Evolutionary conservation across 192 early-diverging fungal genomes (phyloP).

Genomic region (Linnemannia zychae): DNA sequence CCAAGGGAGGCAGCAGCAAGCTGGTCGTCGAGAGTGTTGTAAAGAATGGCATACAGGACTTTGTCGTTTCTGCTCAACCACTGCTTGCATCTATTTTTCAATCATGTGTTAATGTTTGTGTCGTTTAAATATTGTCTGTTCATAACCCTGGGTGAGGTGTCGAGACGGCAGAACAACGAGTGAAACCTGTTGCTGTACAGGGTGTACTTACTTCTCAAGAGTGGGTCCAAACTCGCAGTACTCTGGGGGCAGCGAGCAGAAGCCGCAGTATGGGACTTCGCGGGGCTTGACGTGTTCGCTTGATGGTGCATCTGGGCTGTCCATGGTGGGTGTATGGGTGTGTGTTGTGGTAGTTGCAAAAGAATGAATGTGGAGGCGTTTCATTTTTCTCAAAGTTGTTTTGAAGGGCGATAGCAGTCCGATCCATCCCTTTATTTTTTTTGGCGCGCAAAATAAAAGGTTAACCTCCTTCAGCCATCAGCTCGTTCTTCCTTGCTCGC

Average conservation of each 20-base stretch:
- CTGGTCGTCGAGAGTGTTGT: constrained; percentile 46
- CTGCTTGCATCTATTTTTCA: constrained; percentile 44
- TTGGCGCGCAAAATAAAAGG: not conserved
- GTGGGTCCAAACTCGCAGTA: constrained; percentile 95
- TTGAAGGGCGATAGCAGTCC: constrained; percentile 6
- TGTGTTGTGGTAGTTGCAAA: not conserved
- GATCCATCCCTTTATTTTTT: not conserved
- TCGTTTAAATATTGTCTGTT: not conserved
- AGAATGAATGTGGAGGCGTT: not conserved
- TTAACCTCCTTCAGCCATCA: not conserved
- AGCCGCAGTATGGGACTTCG: constrained; percentile 54
- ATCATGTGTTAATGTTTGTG: not conserved
- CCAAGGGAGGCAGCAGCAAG: constrained; percentile 37
- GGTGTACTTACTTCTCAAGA: constrained; percentile 70
- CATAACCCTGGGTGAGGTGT: constrained; percentile 49
- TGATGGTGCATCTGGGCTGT: constrained; percentile 56
- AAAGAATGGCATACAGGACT: constrained; percentile 26
- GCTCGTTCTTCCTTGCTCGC: not conserved
- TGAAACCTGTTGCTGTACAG: not conserved
- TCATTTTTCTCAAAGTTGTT: not conserved
- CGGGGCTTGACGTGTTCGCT: constrained; percentile 54
- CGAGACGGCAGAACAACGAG: not conserved
- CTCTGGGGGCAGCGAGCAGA: constrained; percentile 63
- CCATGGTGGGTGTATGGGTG: not conserved
- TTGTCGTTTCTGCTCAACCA: constrained; percentile 54